phyloP scores from a whole-genome alignment of 140 eudicot species.

The Bidens hawaiensis region DNA sequence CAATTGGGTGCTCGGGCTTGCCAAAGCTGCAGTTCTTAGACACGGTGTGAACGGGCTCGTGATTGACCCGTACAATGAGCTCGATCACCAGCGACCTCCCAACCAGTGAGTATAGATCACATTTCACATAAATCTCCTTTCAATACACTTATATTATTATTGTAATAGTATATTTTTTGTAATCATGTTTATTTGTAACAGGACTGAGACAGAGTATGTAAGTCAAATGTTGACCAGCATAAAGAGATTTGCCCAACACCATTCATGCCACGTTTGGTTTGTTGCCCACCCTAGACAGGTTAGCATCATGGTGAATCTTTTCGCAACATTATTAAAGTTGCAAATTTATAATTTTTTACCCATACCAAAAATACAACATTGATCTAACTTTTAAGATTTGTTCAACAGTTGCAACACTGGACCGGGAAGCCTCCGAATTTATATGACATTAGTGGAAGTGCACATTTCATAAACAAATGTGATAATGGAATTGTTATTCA shows the following conservation, averaged over 20 bases:
- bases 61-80: constrained; percentile 97
- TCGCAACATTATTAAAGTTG: not conserved
- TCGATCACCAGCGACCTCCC: constrained; percentile 86
- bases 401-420: constrained; percentile 80
- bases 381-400: not conserved
- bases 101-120: constrained; percentile 55
- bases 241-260: constrained; percentile 95
- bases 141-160: not conserved
- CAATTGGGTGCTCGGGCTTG: constrained; percentile 77
- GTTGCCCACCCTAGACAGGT: constrained; percentile 99
- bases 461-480: constrained; percentile 95
- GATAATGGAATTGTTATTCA: constrained; percentile 95
- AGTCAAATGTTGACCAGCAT: constrained; percentile 88
- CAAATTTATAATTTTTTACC: not conserved
- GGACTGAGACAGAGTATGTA: constrained; percentile 97
- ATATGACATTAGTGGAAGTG: constrained; percentile 98
- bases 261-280: constrained; percentile 98
- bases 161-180: not conserved
- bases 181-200: constrained; percentile 25
- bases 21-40: constrained; percentile 85
- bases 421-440: constrained; percentile 75
- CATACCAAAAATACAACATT: not conserved
- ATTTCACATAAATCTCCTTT: not conserved
- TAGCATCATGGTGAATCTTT: constrained; percentile 5
- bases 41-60: constrained; percentile 93